phyloP scores from a whole-genome alignment of 768 basidiomycete genomes.

The Symmetrospora coprosmae region DNA sequence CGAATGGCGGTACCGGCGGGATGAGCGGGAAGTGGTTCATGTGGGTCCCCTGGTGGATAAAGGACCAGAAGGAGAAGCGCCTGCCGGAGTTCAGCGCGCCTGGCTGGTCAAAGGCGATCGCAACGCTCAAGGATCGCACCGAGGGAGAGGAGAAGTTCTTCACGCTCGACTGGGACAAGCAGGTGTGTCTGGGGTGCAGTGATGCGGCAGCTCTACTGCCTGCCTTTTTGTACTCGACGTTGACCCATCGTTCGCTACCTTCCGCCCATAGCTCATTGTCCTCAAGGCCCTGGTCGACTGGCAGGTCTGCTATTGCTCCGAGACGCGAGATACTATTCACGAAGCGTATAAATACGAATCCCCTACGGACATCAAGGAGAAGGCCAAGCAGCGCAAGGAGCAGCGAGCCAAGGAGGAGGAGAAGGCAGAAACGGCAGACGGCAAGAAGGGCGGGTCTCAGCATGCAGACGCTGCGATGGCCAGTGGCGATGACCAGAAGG shows the following conservation, averaged over 20 bases:
- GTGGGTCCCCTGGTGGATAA: slow-evolving; percentile 17
- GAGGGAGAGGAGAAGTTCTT: slow-evolving; percentile 3
- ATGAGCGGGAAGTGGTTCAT: not conserved
- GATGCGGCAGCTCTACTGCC: no score
- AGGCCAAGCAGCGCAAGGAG: not conserved
- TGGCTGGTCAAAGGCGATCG: not conserved
- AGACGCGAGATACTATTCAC: not conserved
- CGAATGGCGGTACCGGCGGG: slow-evolving; percentile 5
- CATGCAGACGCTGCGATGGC: not conserved
- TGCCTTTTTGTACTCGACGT: no score
- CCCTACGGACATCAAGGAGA: not conserved
- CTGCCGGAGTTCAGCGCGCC: not conserved
- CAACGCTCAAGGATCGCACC: not conserved
- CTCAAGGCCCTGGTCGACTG: slow-evolving; percentile 1
- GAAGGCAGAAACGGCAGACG: not conserved
- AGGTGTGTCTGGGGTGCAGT: not conserved
- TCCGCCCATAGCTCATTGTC: not conserved
- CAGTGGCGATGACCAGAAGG: not conserved
- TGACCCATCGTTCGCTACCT: no score
- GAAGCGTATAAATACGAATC: slow-evolving; percentile 7
- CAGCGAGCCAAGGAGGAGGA: not conserved
- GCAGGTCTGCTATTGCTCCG: not conserved
- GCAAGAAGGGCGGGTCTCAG: no score
- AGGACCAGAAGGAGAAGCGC: not conserved
- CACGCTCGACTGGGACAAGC: slow-evolving; percentile 5